Evolutionary conservation across 495 filamentous ascomycete genomes (phyloP).

Genomic region (Hyphodiscus hymeniophilus): DNA sequence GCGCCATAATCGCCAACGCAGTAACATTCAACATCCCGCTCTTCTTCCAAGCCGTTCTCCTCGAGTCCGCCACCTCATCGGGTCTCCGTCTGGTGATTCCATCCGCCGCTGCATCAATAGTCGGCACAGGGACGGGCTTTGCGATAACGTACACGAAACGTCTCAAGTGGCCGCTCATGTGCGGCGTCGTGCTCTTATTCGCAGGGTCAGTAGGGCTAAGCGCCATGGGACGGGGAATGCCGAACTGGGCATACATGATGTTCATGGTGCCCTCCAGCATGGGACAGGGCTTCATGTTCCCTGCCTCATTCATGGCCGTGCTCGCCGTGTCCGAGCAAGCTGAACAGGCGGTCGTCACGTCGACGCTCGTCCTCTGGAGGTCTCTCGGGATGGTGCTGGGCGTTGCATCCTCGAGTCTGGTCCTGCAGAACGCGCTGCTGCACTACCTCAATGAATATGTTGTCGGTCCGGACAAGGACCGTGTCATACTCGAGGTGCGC

Average conservation of each 20-base stretch:
- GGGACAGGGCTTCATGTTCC: conserved; percentile 59
- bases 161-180: conserved; percentile 53
- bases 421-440: conserved; percentile 64
- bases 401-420: conserved; percentile 59
- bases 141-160: conserved; percentile 59
- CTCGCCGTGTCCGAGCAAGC: conserved; percentile 57
- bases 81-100: conserved; percentile 61
- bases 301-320: conserved; percentile 56
- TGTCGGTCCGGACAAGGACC: conserved; percentile 41
- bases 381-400: conserved; percentile 65
- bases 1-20: conserved; percentile 53
- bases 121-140: conserved; percentile 58
- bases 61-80: conserved; percentile 60
- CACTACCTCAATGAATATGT: conserved; percentile 51
- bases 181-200: conserved; percentile 47
- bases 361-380: conserved; percentile 59
- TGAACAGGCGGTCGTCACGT: conserved; percentile 71
- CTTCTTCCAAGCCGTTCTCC: conserved; percentile 74
- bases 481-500: conserved; percentile 24
- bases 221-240: conserved; percentile 41
- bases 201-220: conserved; percentile 44
- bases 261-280: conserved; percentile 52
- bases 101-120: conserved; percentile 46
- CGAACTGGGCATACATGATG: conserved; percentile 49
- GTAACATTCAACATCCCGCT: conserved; percentile 72